Conservation (phyloP, 1,284 basidiomycete genomes). For the Trametes versicolor region DNA sequence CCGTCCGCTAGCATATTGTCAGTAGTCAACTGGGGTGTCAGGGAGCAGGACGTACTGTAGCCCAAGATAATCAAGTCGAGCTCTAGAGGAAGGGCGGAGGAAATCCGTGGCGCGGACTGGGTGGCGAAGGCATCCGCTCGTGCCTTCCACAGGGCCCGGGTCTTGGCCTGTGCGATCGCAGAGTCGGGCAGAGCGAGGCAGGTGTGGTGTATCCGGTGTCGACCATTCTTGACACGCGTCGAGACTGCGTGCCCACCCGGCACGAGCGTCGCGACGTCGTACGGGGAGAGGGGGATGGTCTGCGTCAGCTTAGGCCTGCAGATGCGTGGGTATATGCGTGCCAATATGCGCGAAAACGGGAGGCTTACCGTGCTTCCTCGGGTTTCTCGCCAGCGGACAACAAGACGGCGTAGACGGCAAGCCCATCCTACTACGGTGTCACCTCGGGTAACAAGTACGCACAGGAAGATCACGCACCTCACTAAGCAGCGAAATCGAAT, state of each 20-base stretch:
- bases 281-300: constrained; percentile 26
- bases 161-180: constrained; percentile 2
- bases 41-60: constrained; percentile 56
- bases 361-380: constrained; percentile 6
- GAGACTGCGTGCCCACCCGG: constrained; percentile 34
- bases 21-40: background rate
- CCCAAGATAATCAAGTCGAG: constrained; percentile 66
- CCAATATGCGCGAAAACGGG: background rate
- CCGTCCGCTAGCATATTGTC: constrained; percentile 64
- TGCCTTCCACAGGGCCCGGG: constrained; percentile 44
- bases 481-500: constrained; percentile 31
- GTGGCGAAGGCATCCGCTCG: constrained; percentile 17
- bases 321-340: constrained; percentile 1
- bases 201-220: constrained; percentile 36
- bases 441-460: background rate
- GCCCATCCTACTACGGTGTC: constrained; percentile 49
- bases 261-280: constrained; percentile 26
- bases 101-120: constrained; percentile 43
- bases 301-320: constrained; percentile 29
- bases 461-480: constrained; percentile 6
- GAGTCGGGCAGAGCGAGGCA: constrained; percentile 11
- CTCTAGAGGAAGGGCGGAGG: constrained; percentile 66
- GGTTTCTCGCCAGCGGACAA: background rate
- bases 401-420: constrained; percentile 50
- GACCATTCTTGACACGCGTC: constrained; percentile 35